A percentile compares a stretch with the other conserved stretches of the same genome.
Conservation (phyloP, 768 basidiomycete species). For the Cyathus striatus region DNA sequence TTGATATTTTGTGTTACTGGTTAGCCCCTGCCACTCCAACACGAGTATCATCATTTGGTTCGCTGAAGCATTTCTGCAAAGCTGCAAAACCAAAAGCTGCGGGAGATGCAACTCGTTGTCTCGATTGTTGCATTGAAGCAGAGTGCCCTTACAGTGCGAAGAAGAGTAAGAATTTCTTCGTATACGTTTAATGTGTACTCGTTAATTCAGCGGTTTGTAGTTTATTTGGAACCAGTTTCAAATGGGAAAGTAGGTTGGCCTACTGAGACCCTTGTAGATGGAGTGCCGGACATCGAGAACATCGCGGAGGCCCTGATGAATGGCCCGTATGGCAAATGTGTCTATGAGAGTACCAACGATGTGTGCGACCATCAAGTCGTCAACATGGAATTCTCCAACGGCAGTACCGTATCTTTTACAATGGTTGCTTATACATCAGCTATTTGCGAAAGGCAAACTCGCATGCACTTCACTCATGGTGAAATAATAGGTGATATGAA, state of each 20-base stretch:
- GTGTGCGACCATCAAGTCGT: slow-evolving; percentile 92
- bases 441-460: slow-evolving; percentile 78
- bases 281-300: slow-evolving; percentile 83
- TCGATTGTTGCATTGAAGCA: slow-evolving; percentile 68
- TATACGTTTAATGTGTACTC: no score
- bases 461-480: slow-evolving; percentile 81
- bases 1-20: slow-evolving; percentile 81
- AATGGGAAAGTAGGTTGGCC: slow-evolving; percentile 62
- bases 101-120: slow-evolving; percentile 63
- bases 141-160: slow-evolving; percentile 86
- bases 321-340: slow-evolving; percentile 77
- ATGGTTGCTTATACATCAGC: slow-evolving; percentile 83
- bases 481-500: slow-evolving; percentile 88
- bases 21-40: slow-evolving; percentile 58
- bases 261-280: slow-evolving; percentile 64
- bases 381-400: slow-evolving; percentile 80
- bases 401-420: slow-evolving; percentile 80
- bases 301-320: slow-evolving; percentile 64
- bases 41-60: slow-evolving; percentile 83
- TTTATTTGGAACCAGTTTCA: slow-evolving; percentile 75
- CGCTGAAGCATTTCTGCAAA: slow-evolving; percentile 76
- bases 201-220: no score
- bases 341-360: slow-evolving; percentile 81
- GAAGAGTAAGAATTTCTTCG: slow-evolving; percentile 73
- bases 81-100: slow-evolving; percentile 65